These are phyloP conservation scores for Diplodia scrobiculata DNA, from an alignment of 2,329 filamentous ascomycete species.

Conservation along the genomic window DNA sequence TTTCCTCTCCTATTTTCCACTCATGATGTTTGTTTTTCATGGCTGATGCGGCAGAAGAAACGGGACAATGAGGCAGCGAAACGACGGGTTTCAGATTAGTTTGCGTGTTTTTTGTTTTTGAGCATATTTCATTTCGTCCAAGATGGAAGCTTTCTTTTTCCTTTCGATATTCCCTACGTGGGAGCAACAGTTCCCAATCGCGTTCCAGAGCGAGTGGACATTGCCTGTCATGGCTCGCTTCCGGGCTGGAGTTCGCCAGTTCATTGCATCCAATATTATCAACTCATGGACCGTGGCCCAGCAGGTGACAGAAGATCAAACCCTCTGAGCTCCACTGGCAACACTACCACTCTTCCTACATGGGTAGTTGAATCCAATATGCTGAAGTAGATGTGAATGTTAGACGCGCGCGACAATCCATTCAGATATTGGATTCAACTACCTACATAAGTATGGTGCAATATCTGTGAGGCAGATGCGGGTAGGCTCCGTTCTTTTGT, in stretches of 20 bases:
- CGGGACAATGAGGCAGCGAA: background rate
- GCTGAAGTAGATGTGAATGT: no score
- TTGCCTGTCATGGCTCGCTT: background rate
- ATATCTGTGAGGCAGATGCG: no score
- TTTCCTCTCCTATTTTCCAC: background rate
- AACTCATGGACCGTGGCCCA: background rate
- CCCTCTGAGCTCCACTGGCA: no score
- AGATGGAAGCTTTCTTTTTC: background rate
- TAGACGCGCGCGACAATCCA: no score
- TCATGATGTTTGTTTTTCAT: background rate
- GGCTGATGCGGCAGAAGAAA: conserved; percentile 11
- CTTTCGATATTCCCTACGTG: background rate
- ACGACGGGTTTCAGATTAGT: background rate
- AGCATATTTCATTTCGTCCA: conserved; percentile 4
- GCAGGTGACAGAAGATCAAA: no score
- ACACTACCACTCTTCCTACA: no score
- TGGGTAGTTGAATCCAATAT: no score
- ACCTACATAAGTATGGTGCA: no score
- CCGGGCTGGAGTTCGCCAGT: background rate
- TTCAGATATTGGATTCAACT: no score
- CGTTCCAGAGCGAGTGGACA: background rate
- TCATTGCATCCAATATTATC: background rate
- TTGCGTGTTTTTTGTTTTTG: background rate
- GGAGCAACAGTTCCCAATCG: background rate
- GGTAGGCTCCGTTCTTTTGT: no score